These are phyloP conservation scores for Flaveria linearis DNA, from an alignment of 129 eudicot genomes.

Conservation along the genomic window DNA sequence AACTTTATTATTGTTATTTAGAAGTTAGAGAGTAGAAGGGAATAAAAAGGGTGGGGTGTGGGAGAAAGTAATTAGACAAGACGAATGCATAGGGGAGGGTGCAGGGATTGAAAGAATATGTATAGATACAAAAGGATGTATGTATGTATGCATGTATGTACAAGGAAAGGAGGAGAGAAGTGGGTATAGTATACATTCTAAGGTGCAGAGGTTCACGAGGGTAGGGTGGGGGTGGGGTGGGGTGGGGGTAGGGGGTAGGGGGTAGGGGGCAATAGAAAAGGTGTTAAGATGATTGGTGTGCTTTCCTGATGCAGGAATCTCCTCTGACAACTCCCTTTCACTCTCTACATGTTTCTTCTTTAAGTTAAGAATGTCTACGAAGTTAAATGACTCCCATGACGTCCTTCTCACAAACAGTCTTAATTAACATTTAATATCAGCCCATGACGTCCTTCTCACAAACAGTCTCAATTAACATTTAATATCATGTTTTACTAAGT, in stretches of 20 bases:
- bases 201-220: conserved; percentile 30
- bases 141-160: conserved; percentile 22
- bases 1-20: no score
- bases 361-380: no score
- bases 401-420: no score
- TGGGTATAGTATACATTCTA: conserved; percentile 25
- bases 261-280: background rate
- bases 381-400: no score
- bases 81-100: conserved; percentile 38
- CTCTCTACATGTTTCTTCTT: no score
- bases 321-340: background rate
- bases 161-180: background rate
- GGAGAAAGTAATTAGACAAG: conserved; percentile 33
- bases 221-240: background rate
- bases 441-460: no score
- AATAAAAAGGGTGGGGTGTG: background rate
- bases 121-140: conserved; percentile 31
- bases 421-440: no score
- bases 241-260: no score
- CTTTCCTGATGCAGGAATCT: conserved; percentile 9
- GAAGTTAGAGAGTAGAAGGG: no score
- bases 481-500: no score
- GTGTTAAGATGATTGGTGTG: conserved; percentile 10
- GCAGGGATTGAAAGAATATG: conserved; percentile 29
- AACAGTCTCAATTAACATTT: no score